Conservation (phyloP, 257 asterid species). For the Buddleja alternifolia region DNA sequence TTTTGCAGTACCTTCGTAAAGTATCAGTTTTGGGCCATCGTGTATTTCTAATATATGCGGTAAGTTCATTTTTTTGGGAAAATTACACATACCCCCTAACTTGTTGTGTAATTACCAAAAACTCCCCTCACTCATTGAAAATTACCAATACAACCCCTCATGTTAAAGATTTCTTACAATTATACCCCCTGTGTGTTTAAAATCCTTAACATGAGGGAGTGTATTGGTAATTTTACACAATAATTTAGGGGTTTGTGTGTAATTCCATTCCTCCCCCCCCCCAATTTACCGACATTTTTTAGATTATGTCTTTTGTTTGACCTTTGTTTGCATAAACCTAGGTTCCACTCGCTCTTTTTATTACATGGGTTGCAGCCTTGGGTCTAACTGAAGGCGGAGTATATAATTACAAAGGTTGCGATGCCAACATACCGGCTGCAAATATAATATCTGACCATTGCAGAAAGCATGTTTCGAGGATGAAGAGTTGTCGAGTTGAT, state of each 20-base stretch:
- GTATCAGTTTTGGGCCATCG: conserved; percentile 93
- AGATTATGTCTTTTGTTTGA: conserved; percentile 7
- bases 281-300: not conserved
- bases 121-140: too few species aligned
- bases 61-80: conserved; percentile 38
- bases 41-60: conserved; percentile 83
- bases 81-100: too few species aligned
- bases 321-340: conserved; percentile 33
- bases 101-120: too few species aligned
- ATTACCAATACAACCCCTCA: too few species aligned
- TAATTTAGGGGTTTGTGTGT: too few species aligned
- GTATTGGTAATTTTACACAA: too few species aligned
- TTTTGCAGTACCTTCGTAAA: conserved; percentile 95
- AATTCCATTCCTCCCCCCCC: too few species aligned
- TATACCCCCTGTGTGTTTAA: too few species aligned
- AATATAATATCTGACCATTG: conserved; percentile 84
- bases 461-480: conserved; percentile 76
- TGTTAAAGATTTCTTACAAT: too few species aligned
- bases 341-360: conserved; percentile 85
- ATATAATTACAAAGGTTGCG: conserved; percentile 90
- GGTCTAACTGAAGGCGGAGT: conserved; percentile 84
- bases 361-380: conserved; percentile 86
- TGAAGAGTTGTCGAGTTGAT: conserved; percentile 87
- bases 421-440: conserved; percentile 73
- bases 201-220: too few species aligned